Evolutionary conservation across 768 basidiomycete genomes (phyloP), one percentile per base, ranked within the genome.

Genomic region (Calocera cornea): DNA sequence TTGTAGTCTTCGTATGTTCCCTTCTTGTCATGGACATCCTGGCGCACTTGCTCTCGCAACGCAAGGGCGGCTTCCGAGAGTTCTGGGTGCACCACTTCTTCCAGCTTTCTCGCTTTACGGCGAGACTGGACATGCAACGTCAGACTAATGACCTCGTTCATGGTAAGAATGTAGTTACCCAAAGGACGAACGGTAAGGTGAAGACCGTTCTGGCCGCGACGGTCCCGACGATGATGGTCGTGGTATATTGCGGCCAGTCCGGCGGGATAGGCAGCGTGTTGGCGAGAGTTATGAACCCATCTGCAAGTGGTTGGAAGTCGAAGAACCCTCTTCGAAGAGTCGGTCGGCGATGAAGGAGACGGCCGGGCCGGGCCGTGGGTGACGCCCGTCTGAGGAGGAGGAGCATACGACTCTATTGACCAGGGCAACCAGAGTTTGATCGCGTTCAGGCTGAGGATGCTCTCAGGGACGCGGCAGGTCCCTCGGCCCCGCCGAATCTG

Each of bases 151-250:
- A 36, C 33, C 41, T 44, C 64, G 38, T 22, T 22, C 11, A 33
- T 34, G 22, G 47, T 31, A 36, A 38, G 65, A 16, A 36, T 40
- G 65, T 16, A 12, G 83, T 68, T 70, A 90, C 90, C 90, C 90
- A 92, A 80, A 90, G 74, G 72, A 88, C 84, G 67, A 88, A 78
- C 34, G 90, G 90, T 14, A 89, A 80, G 3, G 89, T 83, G 66
- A 82, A 70, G 1, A 79, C 79, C 33, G 86, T 77, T 72, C 90
- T 85, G 41, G 83, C 80, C 16, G 82, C 73, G 41, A 89, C 73
- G 1, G 90, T 86, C 66, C 85, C 80, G 1, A 90, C 73, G 65
- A 92, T 86, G 68, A 92, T 90, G 1, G 89, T 86, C 1, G 85
- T 82, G 5, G 90, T 83, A 76, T 92, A 92, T 19, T 12, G 2